Base-by-base conservation (phyloP, 371 early-diverging fungal species). In the Globomyces sp. region DNA sequence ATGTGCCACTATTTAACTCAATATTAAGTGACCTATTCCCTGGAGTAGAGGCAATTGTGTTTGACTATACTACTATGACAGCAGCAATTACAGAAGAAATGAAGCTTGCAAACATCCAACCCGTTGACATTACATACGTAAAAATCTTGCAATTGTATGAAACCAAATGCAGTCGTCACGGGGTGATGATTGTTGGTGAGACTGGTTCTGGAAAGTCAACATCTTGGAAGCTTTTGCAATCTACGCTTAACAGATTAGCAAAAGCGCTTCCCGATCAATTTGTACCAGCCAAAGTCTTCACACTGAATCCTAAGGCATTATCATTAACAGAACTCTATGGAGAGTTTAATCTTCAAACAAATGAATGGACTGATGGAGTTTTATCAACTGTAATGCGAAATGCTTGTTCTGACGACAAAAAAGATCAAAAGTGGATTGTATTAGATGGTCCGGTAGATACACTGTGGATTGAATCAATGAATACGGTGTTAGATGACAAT, bases 301-400 rank as follows among this genome's bases (percentile, higher is more conserved):
- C 77, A 2, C 57, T 87, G 13, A 81, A 85, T 66, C 85, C 86
- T 8, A 87, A 87, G 55, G 74, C 84, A 3, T 60, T 80, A 24
- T 77, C 80, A n/a, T 75, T 83, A 11, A 77, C 77, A 3, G 77
- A 83, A 58, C 59, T 87, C 5, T 87, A 86, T 68, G 87, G 87
- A 13, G 74, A 77, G 57, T 68, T 76, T 58, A 80, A 86, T 69
- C 71, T 80, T 42, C 59, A 53, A 8, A 74, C 76, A 36, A 80
- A 83, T 60, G 86, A 86, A 64, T 87, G 87, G 87, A 75, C 76
- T 0, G 87, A 87, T 58, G 85, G 83, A 42, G 73, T 83, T 10
- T 64, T 82, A n/a, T 82, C 85, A 3, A 78, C 62, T 64, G 72
- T 84, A 4, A 77, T 84, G 81, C 61, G 82, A 4, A 63, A 50